Percentiles rank a stretch among this genome's conserved stretches.
Evolutionary conservation across 2,329 filamentous ascomycete genomes (phyloP).

Genomic region (Phialophora verrucosa): DNA sequence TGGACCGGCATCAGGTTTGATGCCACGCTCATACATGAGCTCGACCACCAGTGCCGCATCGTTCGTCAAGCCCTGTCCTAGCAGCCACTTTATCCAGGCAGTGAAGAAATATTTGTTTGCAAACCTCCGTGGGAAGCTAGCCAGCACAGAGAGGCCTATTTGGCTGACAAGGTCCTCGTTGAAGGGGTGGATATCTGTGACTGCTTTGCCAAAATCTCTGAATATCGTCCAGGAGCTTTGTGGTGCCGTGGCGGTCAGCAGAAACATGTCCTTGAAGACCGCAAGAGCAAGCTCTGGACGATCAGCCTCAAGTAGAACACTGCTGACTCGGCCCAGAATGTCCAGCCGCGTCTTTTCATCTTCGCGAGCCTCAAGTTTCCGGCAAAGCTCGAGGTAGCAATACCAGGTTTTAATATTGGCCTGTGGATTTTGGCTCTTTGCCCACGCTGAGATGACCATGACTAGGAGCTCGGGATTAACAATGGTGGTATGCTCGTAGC

Average conservation of each 20-base stretch:
- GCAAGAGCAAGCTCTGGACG: conserved; percentile 71
- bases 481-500: conserved; percentile 39
- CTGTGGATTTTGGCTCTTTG: conserved; percentile 57
- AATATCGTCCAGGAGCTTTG: conserved; percentile 55
- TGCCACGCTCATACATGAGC: conserved; percentile 73
- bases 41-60: conserved; percentile 75
- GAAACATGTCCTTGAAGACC: conserved; percentile 90
- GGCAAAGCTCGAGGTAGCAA: conserved; percentile 68
- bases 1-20: conserved; percentile 73
- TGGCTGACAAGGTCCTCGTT: conserved; percentile 54
- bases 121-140: conserved; percentile 58
- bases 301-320: conserved; percentile 71
- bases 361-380: conserved; percentile 26
- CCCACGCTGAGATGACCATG: conserved; percentile 72
- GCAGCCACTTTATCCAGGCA: conserved; percentile 85
- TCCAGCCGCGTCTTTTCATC: conserved; percentile 62
- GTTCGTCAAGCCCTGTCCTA: conserved; percentile 72
- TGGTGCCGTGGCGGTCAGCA: conserved; percentile 57
- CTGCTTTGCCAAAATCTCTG: conserved; percentile 29
- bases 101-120: conserved; percentile 82
- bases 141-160: conserved; percentile 57
- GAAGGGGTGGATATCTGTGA: conserved; percentile 35
- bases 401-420: conserved; percentile 68
- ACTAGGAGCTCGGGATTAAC: conserved; percentile 52
- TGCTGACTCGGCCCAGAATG: conserved; percentile 77